phyloP scores from a whole-genome alignment of 352 stramenopile species.

The Globisporangium perplexum region DNA sequence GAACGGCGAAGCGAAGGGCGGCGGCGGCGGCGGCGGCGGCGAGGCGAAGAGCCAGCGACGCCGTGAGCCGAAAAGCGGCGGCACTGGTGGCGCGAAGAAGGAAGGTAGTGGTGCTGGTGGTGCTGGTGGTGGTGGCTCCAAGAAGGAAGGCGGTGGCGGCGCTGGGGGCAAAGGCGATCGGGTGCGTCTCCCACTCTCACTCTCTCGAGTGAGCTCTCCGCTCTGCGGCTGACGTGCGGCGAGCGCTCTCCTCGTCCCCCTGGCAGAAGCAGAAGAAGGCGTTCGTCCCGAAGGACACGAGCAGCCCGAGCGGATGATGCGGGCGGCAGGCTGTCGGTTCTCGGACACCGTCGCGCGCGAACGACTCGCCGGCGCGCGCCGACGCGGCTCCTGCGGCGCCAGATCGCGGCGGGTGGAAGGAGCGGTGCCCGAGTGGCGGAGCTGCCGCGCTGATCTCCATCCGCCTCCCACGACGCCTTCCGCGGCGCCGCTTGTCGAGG shows the following conservation, averaged over 20 bases:
- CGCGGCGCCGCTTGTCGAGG: too few relatives aligned
- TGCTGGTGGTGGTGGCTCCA: too few relatives aligned
- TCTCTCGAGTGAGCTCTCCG: too few relatives aligned
- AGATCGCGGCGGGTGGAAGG: neutral
- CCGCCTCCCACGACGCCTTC: neutral
- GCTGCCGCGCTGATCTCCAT: neutral
- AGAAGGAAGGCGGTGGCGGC: constrained; percentile 17
- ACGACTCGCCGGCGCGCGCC: neutral
- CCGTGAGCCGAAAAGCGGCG: constrained; percentile 17
- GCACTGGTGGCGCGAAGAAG: constrained; percentile 3
- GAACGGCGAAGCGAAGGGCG: constrained; percentile 11
- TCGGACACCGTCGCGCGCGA: neutral
- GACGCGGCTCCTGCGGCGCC: neutral
- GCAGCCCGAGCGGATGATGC: constrained; percentile 12
- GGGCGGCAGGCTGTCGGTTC: neutral
- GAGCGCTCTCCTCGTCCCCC: neutral
- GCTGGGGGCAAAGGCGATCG: constrained; percentile 6
- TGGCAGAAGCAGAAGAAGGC: constrained; percentile 60
- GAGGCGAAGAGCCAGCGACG: constrained; percentile 25
- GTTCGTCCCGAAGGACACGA: constrained; percentile 51
- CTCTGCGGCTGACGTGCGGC: neutral
- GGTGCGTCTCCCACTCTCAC: neutral
- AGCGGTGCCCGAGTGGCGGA: neutral
- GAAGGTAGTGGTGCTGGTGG: neutral
- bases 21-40: constrained; percentile 13